These are phyloP conservation scores for Lithospermum erythrorhizon DNA, from an alignment of 257 asterid species.

Conservation along the genomic window DNA sequence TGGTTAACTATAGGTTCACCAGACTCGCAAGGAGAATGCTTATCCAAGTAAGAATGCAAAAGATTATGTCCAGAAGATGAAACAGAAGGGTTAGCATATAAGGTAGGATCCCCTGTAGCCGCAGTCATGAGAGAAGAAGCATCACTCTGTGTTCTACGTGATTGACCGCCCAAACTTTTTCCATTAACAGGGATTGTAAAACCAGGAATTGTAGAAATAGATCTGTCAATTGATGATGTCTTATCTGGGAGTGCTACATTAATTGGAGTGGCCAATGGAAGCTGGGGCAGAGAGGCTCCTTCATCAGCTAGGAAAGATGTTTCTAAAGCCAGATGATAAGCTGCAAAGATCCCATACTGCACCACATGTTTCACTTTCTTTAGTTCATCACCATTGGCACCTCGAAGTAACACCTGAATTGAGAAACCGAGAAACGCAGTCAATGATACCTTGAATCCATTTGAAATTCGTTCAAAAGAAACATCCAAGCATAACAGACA, in stretches of 20 bases:
- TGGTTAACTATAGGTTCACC: slow-evolving; percentile 24
- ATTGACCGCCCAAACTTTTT: slow-evolving; percentile 39
- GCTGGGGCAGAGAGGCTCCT: slow-evolving; percentile 86
- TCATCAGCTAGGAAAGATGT: slow-evolving; percentile 98
- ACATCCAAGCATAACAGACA: neutral
- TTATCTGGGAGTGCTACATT: slow-evolving; percentile 71
- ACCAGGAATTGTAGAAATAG: slow-evolving; percentile 72
- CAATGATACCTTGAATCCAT: neutral
- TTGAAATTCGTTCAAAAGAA: neutral
- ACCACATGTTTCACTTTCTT: slow-evolving; percentile 91
- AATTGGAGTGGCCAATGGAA: slow-evolving; percentile 61
- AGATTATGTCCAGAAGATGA: slow-evolving; percentile 24
- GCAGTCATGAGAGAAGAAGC: slow-evolving; percentile 25
- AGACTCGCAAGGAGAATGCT: slow-evolving; percentile 18
- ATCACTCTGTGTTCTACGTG: slow-evolving; percentile 41
- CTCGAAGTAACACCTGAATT: slow-evolving; percentile 78
- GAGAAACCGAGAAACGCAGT: slow-evolving; percentile 14
- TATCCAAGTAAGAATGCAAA: slow-evolving; percentile 24
- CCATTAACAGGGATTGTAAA: slow-evolving; percentile 33
- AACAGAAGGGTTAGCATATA: slow-evolving; percentile 20
- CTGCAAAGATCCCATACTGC: slow-evolving; percentile 92
- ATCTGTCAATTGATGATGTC: slow-evolving; percentile 52
- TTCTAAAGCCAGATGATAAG: slow-evolving; percentile 94
- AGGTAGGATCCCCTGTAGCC: slow-evolving; percentile 14
- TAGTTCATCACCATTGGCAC: slow-evolving; percentile 80